These are phyloP conservation scores for Blastocystis sp. DNA, from an alignment of 352 stramenopile genomes.

Conservation along the genomic window DNA sequence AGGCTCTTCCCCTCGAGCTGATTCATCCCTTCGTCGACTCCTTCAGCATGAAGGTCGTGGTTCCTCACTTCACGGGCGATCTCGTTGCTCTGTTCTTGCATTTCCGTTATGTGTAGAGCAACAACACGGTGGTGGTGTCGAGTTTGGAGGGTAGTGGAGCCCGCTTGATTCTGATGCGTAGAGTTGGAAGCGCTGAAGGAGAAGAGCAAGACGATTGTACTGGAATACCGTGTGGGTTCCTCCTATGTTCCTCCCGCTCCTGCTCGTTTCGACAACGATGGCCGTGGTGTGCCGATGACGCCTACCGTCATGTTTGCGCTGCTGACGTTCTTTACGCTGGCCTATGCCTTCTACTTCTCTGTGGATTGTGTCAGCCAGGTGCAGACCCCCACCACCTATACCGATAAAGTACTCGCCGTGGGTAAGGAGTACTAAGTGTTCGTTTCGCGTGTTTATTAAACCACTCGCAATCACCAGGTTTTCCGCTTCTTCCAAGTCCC, in stretches of 20 bases:
- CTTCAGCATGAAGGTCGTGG: not conserved
- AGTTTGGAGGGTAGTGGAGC: conserved; percentile 1
- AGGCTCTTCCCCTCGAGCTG: not conserved
- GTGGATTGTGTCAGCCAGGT: conserved; percentile 30
- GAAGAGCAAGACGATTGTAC: not conserved
- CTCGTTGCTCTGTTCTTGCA: not conserved
- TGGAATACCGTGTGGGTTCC: not conserved
- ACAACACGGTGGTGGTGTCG: not conserved
- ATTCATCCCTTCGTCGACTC: not conserved
- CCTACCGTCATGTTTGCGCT: conserved; percentile 62
- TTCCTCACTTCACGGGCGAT: conserved; percentile 14
- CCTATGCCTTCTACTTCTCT: conserved; percentile 36
- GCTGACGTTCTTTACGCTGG: conserved; percentile 53
- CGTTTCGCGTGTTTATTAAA: conserved; percentile 28
- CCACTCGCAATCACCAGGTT: not conserved
- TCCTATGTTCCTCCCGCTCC: not conserved
- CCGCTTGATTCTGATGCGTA: not conserved
- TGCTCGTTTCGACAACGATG: not conserved
- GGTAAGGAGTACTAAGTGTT: conserved; percentile 68
- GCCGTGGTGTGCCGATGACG: conserved; percentile 41
- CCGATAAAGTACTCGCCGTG: conserved; percentile 36
- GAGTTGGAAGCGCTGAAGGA: not conserved
- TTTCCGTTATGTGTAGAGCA: conserved; percentile 24
- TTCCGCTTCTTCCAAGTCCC: not conserved
- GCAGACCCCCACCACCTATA: conserved; percentile 58